Base-by-base conservation (phyloP, 306 rosid species). In the Fagus sylvatica region DNA sequence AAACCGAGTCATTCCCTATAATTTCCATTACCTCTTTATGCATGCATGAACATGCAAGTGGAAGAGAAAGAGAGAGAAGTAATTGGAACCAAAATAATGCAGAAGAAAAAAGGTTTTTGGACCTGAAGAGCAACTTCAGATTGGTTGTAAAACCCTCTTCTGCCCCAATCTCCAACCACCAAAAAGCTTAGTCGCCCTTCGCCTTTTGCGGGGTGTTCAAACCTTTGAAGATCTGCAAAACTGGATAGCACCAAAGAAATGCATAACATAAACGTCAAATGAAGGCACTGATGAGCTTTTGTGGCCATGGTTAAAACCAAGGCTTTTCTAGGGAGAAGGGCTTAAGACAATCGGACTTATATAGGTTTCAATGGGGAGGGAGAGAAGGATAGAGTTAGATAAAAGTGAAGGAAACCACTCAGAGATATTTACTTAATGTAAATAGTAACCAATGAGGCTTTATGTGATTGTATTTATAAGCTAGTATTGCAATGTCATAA, bases 81-180 rank as follows among this genome's bases (percentile, higher is more conserved):
- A 46, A 10, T 46, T 46, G 51, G 51, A 10, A 46, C 4, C 15
- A 46, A 46, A 46, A 46, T 46, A 46, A 46, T 46, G 15, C 9
- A 10, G 51, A 46, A 10, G 51, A 46, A 46, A 2, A 10, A 8
- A 46, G 51, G 51, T 10, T 46, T 46, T 46, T 10, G 4, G 8
- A 84, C 88, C 88, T 84, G 88, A 72, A 4, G 7, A 57, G 86
- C 88, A 34, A 85, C 82, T 59, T 53, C 61, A 68, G 86, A 78
- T 69, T 82, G 88, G 70, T 85, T 85, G 74, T 65, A 81, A 8
- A 12, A 30, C 34, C 88, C 86, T 56, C 71, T 68, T 74, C 88
- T 68, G 69, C 88, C 88, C 88, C 88, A 84, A 0, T 80, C 88
- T 8, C 88, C 88, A 41, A 84, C 57, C 17, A 84, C 85, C 76